Conservation (phyloP, 352 stramenopile genomes). For the Globisporangium polare region DNA sequence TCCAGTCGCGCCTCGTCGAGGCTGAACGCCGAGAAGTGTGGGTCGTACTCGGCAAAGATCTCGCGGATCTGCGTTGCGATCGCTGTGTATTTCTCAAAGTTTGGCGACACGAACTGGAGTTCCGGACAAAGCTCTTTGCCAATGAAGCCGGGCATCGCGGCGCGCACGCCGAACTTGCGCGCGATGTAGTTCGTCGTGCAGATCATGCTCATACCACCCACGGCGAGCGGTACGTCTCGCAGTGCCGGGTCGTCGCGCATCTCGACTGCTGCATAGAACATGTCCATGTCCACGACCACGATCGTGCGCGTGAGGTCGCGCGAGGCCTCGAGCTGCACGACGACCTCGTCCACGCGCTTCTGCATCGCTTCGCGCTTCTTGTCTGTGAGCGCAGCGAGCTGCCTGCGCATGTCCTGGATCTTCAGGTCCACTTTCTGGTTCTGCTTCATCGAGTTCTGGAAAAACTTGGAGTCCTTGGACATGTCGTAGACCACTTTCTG, state of each 20-base stretch:
- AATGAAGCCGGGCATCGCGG: conserved; percentile 96
- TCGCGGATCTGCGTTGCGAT: conserved; percentile 66
- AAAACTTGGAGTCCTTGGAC: conserved; percentile 92
- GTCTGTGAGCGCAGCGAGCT: conserved; percentile 53
- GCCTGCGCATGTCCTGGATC: conserved; percentile 68
- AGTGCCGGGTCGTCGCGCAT: conserved; percentile 91
- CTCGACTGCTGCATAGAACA: conserved; percentile 97
- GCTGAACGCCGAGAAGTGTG: conserved; percentile 86
- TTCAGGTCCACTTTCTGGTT: conserved; percentile 86
- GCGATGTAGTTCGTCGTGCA: conserved; percentile 95
- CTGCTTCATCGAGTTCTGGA: conserved; percentile 88
- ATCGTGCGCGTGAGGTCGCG: conserved; percentile 66
- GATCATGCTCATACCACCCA: conserved; percentile 94
- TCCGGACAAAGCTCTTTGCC: conserved; percentile 92
- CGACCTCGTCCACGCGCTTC: conserved; percentile 34
- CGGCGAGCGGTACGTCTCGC: conserved; percentile 85
- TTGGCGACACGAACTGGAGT: conserved; percentile 89
- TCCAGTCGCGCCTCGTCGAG: conserved; percentile 96
- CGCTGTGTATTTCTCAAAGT: conserved; percentile 91
- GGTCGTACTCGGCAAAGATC: conserved; percentile 93
- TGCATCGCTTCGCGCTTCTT: conserved; percentile 27
- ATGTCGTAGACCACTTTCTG: conserved; percentile 93
- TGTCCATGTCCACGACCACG: conserved; percentile 96
- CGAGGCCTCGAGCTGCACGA: conserved; percentile 50
- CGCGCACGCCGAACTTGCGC: conserved; percentile 91